Base-by-base conservation (phyloP, 495 filamentous ascomycete genomes). In the Neurospora sp. region DNA sequence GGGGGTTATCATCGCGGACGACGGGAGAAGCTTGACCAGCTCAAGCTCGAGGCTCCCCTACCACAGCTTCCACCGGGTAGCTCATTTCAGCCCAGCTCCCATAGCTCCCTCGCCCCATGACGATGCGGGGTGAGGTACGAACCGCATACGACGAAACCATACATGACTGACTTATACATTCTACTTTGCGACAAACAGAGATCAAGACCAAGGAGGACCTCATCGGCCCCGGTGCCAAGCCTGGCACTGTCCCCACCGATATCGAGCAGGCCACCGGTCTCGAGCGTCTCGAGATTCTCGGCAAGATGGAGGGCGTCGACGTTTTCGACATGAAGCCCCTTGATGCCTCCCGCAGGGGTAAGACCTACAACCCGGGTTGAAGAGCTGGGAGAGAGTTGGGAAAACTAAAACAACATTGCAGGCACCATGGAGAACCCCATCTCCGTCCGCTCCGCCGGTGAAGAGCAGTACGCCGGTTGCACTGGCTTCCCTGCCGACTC, bases 221-320 rank as follows among this genome's bases (percentile, higher is more conserved):
- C 70, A 42, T 96, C 73, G 86, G 89, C 73, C 93, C 94, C 53
- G 96, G 96, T 83, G 93, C 91, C 78, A 83, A 86, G 71, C 83
- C 90, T 74, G 96, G 95, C 75, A 92, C 91, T 81, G 86, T 99
- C 75, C 93, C 96, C 73, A 93, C 92, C 85, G 96, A 99, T 83
- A 80, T 94, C 80, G 92, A 97, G 78, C 96, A 99, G 82, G 85
- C 95, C 61, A 98, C 96, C 75, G 96, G 96, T 89, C 87, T 99
- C 70, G 96, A 99, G 87, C 95, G 96, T 85, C 89, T 99, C 78
- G 96, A 99, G 83, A 94, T 99, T 78, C 86, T 98, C 83, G 96
- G 96, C 83, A 99, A 99, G 89, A 97, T 98, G 91, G 92, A 98
- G 86, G 93, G 96, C 76, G 87, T 99, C 74, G 96, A 99, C 82